Conservation (phyloP, 352 stramenopile species). For the Thalassiosira oceanica region DNA sequence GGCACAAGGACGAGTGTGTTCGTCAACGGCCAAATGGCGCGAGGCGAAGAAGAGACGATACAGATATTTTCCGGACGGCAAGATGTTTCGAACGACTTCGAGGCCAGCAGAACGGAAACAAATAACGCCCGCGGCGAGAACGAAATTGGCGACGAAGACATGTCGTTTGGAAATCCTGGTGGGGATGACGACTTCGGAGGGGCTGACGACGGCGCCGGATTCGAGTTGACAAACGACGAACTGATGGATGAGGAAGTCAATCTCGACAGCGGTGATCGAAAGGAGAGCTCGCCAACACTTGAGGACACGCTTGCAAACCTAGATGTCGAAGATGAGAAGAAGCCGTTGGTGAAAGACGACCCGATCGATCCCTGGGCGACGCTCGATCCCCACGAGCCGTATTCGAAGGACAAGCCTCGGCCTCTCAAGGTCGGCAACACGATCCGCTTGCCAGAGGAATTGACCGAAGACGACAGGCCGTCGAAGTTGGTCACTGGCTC, state of each 20-base stretch:
- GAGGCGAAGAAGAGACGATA: conserved; percentile 4
- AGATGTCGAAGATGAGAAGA: conserved; percentile 12
- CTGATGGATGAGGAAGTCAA: background rate
- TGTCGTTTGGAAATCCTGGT: conserved; percentile 14
- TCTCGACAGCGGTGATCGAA: conserved; percentile 5
- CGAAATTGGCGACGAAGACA: conserved; percentile 14
- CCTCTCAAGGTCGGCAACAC: conserved; percentile 67
- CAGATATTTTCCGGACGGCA: conserved; percentile 31
- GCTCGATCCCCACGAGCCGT: conserved; percentile 66
- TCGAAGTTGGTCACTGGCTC: conserved; percentile 65
- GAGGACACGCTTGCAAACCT: conserved; percentile 1
- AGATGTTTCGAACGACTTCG: conserved; percentile 10
- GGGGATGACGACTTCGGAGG: conserved; percentile 24
- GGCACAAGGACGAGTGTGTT: conserved; percentile 31
- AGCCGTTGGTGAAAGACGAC: conserved; percentile 13
- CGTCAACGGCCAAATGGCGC: conserved; percentile 19
- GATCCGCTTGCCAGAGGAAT: conserved; percentile 46
- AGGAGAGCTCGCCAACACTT: too few relatives aligned
- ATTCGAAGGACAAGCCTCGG: conserved; percentile 24
- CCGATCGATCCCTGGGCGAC: conserved; percentile 61
- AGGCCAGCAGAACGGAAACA: background rate
- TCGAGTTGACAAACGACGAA: conserved; percentile 46
- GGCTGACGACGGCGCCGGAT: conserved; percentile 56
- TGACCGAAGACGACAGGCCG: conserved; percentile 49
- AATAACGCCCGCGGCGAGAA: background rate